Evolutionary conservation across 306 rosid genomes (phyloP), one percentile per base, ranked within the genome.

Genomic region (Cicer arietinum): DNA sequence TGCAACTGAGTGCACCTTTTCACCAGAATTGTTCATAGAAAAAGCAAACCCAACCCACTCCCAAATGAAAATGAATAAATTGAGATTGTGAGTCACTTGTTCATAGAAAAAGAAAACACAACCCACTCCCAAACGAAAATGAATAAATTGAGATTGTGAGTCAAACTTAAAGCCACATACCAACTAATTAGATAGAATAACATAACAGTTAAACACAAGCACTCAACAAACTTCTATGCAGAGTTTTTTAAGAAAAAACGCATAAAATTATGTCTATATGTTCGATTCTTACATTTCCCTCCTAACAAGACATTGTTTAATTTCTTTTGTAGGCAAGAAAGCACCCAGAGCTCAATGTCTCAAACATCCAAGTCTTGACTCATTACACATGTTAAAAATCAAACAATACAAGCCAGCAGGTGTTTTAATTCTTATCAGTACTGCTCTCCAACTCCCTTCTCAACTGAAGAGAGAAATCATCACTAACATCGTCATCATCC

Each of bases 401-500:
- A 64, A 73, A 77, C 56, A 64, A 56, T 22, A 11, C 30, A 40
- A 74, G 51, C 51, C 37, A 39, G 77, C 72, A 39, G 45, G 52
- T 52, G 54, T 53, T 61, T 76, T 76, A 67, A 9, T 79, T 84
- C 81, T 84, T 78, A 46, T 86, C 96, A 30, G 82, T 37, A 35
- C 87, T 85, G 89, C 77, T 87, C 85, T 89, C 98, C 79, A 94
- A 77, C 77, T 94, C 98, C 83, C 84, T 86, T 85, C 86, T 88
- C 62, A 94, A 82, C 86, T 91, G 98, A 77, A 91, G 83, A 50
- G 98, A 94, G 82, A 94, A 94, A 77, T 94, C 98, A 51, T 94
- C 98, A 6, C 88, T 91, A 64, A 93, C 97, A 41, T 93, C 98
- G 2, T 93, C 96, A 56, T 91, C 97, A 57, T 93, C 98, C 98